Evolutionary conservation across 2,329 filamentous ascomycete species (phyloP), one percentile per base, ranked within the genome.

Genomic region (Tolypocladium ophioglossoides): DNA sequence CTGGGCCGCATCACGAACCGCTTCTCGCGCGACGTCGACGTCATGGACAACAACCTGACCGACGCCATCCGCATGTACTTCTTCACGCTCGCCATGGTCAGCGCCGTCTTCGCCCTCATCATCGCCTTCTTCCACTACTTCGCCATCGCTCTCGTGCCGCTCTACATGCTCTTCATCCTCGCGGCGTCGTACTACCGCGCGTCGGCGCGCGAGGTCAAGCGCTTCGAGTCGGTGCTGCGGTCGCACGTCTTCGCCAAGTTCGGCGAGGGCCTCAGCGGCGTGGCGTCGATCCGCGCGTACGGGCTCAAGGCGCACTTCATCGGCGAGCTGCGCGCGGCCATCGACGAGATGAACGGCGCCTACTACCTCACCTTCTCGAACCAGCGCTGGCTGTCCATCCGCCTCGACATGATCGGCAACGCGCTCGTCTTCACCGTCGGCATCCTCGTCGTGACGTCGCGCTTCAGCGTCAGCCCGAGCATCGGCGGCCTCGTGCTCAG

Each of bases 51-150:
- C 68, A 89, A 85, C 55, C 73, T 96, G 46, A 87, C 87, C 0
- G 92, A 96, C 63, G 86, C 89, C 4, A 89, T 96, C 71, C 84
- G 92, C 59, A 95, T 96, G 84, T 96, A 92, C 74, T 86, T 91
- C 63, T 74, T 96, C 62, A 96, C 90, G 1, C 72, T 95, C 61
- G 85, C 82, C 40, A 89, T 87, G 79, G 91, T 96, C 60, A 74
- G 85, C 2, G 85, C 87, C 5, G 88, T 96, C 38, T 95, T 96
- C 66, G 83, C 85, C 44, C 78, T 97, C 60, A 95, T 96, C 72
- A 94, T 97, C 63, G 86, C 89, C n/a, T 96, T 87, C 73, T 97
- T 95, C 73, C 84, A 94, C 72, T 96, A 90, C 71, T 96, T 95
- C 63, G 79, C 76, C 59, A 75, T 82, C 55, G 80, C 80, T 0